Percentiles rank a stretch among this genome's conserved stretches.
Conservation (phyloP, 2,329 filamentous ascomycete genomes). For the Macrophomina phaseolina region DNA sequence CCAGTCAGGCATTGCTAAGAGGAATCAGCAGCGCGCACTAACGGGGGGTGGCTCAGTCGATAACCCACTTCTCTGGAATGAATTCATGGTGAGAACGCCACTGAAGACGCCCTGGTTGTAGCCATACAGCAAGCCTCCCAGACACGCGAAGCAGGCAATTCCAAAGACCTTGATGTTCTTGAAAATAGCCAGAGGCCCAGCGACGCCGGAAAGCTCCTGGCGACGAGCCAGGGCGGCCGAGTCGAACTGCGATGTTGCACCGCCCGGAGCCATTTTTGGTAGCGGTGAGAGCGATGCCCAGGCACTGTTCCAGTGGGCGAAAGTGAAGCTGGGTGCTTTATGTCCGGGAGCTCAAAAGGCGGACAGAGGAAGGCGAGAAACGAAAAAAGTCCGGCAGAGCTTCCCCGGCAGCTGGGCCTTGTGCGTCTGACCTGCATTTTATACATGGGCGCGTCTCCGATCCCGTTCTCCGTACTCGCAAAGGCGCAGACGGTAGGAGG, state of each 20-base stretch:
- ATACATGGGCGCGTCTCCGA: constrained; percentile 13
- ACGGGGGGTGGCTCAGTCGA: too few relatives aligned
- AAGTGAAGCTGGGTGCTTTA: background rate
- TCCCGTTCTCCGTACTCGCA: constrained; percentile 6
- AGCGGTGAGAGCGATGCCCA: background rate
- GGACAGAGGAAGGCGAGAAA: background rate
- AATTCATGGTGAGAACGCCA: constrained; percentile 64
- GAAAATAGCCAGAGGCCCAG: constrained; percentile 57
- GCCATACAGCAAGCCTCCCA: constrained; percentile 65
- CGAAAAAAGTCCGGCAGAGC: constrained; percentile 10
- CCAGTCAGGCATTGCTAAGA: constrained; percentile 25
- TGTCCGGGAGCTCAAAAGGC: background rate
- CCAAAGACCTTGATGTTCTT: constrained; percentile 61
- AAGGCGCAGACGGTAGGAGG: constrained; percentile 1
- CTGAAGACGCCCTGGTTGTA: constrained; percentile 81
- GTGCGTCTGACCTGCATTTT: constrained; percentile 16
- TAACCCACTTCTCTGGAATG: constrained; percentile 49
- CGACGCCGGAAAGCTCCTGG: constrained; percentile 45
- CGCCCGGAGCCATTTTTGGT: constrained; percentile 45
- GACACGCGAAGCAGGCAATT: constrained; percentile 60
- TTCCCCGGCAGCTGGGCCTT: background rate
- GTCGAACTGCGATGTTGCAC: constrained; percentile 44
- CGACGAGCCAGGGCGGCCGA: constrained; percentile 49
- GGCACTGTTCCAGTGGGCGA: background rate
- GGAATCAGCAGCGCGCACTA: background rate